Conservation (phyloP, 495 filamentous ascomycete species). For the Staphylotrichum longicolle region DNA sequence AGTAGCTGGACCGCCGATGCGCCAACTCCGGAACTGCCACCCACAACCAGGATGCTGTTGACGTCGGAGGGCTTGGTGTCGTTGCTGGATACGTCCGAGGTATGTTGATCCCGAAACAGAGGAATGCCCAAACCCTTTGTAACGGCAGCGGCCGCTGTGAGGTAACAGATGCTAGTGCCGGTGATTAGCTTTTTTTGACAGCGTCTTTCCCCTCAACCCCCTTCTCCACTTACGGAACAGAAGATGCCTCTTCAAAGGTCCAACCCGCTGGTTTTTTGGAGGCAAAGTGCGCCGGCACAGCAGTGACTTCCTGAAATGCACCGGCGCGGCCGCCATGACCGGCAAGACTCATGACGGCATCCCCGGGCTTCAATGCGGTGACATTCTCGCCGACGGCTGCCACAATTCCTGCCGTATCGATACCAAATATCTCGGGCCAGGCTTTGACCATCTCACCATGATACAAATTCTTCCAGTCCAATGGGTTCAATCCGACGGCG, state of each 20-base stretch:
- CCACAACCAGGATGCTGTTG: slow-evolving; percentile 39
- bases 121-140: not conserved
- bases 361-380: slow-evolving; percentile 36
- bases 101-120: too few relatives aligned
- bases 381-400: slow-evolving; percentile 27
- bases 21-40: slow-evolving; percentile 45
- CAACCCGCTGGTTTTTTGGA: slow-evolving; percentile 40
- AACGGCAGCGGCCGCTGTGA: slow-evolving; percentile 38
- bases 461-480: too few relatives aligned
- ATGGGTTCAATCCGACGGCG: too few relatives aligned
- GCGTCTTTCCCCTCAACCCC: not conserved
- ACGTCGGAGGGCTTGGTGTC: slow-evolving; percentile 17
- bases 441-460: too few relatives aligned
- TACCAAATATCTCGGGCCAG: too few relatives aligned
- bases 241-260: slow-evolving; percentile 44
- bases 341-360: slow-evolving; percentile 38
- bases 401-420: not conserved
- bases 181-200: not conserved
- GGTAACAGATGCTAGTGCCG: slow-evolving; percentile 38
- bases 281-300: slow-evolving; percentile 37
- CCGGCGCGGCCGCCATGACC: slow-evolving; percentile 28
- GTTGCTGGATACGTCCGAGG: not conserved
- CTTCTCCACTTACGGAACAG: slow-evolving; percentile 36
- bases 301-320: slow-evolving; percentile 42
- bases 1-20: slow-evolving; percentile 43